These are phyloP conservation scores for Rosa lucieae DNA, from an alignment of 306 rosid genomes.

Conservation along the genomic window DNA sequence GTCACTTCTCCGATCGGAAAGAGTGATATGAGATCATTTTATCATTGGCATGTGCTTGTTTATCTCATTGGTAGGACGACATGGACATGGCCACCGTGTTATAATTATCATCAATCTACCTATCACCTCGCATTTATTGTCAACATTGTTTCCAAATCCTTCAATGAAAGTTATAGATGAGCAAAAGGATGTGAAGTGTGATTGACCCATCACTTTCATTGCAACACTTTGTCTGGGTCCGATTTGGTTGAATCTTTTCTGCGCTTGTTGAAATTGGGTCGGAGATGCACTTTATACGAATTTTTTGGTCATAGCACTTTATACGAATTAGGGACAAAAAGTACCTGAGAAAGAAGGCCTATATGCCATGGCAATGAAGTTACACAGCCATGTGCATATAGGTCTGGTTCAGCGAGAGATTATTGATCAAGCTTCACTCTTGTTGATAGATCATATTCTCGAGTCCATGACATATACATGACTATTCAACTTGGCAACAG, in stretches of 20 bases:
- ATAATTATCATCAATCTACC: not conserved
- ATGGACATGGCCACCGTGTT: not conserved
- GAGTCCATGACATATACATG: not conserved
- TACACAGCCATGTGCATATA: constrained; percentile 18
- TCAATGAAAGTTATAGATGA: not conserved
- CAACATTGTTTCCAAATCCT: not conserved
- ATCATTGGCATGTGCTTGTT: not conserved
- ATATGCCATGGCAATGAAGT: not conserved
- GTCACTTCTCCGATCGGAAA: not conserved
- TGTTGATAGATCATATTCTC: not conserved
- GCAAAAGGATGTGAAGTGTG: not conserved
- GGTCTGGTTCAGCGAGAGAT: not conserved
- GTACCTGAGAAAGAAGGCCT: not conserved
- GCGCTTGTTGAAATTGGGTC: constrained; percentile 1
- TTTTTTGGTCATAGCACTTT: too few relatives aligned
- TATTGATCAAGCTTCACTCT: not conserved
- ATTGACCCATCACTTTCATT: not conserved
- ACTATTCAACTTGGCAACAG: not conserved
- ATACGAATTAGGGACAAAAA: not conserved
- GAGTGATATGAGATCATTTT: not conserved
- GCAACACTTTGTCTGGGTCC: constrained; percentile 14
- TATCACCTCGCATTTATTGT: not conserved
- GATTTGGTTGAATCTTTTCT: not conserved
- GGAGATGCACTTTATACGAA: not conserved
- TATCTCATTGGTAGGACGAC: not conserved